Conservation (phyloP, 169 alveolate genomes). For the Cryptosporidium bovis region DNA sequence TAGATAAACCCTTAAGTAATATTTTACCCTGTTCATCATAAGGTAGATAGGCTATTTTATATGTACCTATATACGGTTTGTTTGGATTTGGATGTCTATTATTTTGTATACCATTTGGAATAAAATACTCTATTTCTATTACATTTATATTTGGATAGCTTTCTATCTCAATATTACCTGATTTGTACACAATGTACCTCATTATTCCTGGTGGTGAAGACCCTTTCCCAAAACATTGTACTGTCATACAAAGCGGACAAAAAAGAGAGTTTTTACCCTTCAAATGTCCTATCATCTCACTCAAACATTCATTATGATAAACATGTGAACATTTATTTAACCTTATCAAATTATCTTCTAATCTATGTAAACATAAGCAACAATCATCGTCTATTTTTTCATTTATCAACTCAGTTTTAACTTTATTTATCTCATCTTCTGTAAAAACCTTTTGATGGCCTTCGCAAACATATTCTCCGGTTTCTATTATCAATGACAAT, state of each 20-base stretch:
- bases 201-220: constrained; percentile 59
- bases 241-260: constrained; percentile 70
- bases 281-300: constrained; percentile 60
- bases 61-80: constrained; percentile 52
- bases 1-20: constrained; percentile 49
- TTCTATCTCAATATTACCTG: constrained; percentile 71
- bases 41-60: constrained; percentile 66
- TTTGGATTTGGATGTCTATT: constrained; percentile 64
- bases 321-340: constrained; percentile 62
- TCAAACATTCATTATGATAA: constrained; percentile 46
- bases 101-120: constrained; percentile 72
- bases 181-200: constrained; percentile 70
- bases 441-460: constrained; percentile 43
- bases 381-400: constrained; percentile 63
- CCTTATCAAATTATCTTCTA: constrained; percentile 21
- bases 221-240: constrained; percentile 65
- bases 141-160: constrained; percentile 72
- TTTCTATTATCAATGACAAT: constrained; percentile 47
- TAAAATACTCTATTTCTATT: constrained; percentile 69
- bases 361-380: constrained; percentile 55
- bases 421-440: constrained; percentile 16
- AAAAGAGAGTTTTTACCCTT: constrained; percentile 28
- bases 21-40: constrained; percentile 38
- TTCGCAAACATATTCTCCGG: constrained; percentile 55
- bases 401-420: background rate